Evolutionary conservation across 106 monocot species (phyloP).

Genomic region (Narthecium ossifragum): DNA sequence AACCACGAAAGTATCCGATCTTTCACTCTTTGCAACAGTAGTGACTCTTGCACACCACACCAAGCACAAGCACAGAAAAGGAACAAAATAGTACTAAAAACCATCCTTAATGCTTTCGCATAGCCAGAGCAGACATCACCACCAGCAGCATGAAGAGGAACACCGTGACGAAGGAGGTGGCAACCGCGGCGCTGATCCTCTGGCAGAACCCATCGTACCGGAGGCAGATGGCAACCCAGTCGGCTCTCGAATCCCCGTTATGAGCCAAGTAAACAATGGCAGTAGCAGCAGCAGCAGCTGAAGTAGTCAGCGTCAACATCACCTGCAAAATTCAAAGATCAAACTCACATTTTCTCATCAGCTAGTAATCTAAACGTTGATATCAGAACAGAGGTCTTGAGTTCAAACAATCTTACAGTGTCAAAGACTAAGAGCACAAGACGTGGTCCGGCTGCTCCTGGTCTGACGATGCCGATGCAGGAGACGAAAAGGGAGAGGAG

Average conservation of each 20-base stretch:
- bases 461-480: constrained; percentile 12
- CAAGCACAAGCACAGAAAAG: not conserved
- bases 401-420: constrained; percentile 17
- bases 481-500: constrained; percentile 26
- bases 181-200: constrained; percentile 28
- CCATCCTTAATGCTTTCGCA: constrained; percentile 19
- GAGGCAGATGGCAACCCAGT: constrained; percentile 34
- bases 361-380: not conserved
- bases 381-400: not conserved
- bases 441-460: constrained; percentile 16
- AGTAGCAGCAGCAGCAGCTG: constrained; percentile 23
- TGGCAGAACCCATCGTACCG: constrained; percentile 37
- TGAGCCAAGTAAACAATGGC: constrained; percentile 37
- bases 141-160: constrained; percentile 26
- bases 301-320: constrained; percentile 20
- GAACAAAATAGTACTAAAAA: not conserved
- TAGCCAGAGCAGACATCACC: constrained; percentile 21
- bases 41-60: no score
- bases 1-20: no score
- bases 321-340: constrained; percentile 10
- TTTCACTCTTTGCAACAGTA: no score
- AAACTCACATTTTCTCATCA: no score
- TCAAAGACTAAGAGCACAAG: constrained; percentile 29
- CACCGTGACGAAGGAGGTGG: constrained; percentile 22
- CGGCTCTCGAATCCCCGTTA: constrained; percentile 24